Conservation (phyloP, 2,329 filamentous ascomycete species). For the Septoria petroselini region DNA sequence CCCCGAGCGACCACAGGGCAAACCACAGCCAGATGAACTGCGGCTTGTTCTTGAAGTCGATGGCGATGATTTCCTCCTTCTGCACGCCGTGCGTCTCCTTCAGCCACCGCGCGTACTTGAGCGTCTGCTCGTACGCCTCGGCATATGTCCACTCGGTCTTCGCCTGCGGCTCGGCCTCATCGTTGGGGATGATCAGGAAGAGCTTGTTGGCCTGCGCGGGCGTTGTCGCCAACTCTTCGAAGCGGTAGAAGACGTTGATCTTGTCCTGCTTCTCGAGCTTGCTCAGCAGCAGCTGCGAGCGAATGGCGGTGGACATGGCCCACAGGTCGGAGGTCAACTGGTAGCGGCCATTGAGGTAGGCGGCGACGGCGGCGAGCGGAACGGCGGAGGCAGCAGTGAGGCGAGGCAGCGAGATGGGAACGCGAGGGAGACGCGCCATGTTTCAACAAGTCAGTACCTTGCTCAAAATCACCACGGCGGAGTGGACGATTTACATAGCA, state of each 20-base stretch:
- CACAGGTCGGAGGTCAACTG: constrained; percentile 68
- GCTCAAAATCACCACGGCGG: too few species aligned
- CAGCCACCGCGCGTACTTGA: constrained; percentile 75
- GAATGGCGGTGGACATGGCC: constrained; percentile 50
- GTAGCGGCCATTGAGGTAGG: constrained; percentile 73
- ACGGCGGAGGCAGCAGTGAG: constrained; percentile 12
- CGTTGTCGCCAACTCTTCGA: constrained; percentile 65
- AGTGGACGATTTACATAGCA: too few species aligned
- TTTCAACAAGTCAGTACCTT: too few species aligned
- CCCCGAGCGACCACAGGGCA: constrained; percentile 79
- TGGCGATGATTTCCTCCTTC: constrained; percentile 71
- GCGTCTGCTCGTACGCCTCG: constrained; percentile 66
- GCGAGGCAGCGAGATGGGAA: constrained; percentile 12
- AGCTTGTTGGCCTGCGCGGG: constrained; percentile 42
- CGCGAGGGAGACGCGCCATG: neutral
- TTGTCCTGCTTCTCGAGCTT: constrained; percentile 49
- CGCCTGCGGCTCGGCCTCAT: constrained; percentile 24
- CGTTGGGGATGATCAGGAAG: constrained; percentile 36
- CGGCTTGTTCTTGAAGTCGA: constrained; percentile 80
- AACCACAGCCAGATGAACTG: constrained; percentile 72
- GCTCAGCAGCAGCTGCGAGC: constrained; percentile 41
- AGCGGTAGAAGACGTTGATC: constrained; percentile 68
- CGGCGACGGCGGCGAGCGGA: constrained; percentile 58
- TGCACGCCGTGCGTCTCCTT: constrained; percentile 61
- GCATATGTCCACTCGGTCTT: constrained; percentile 63